Evolutionary conservation across 148 eudicot genomes (phyloP).

Genomic region (Agrostemma githago): DNA sequence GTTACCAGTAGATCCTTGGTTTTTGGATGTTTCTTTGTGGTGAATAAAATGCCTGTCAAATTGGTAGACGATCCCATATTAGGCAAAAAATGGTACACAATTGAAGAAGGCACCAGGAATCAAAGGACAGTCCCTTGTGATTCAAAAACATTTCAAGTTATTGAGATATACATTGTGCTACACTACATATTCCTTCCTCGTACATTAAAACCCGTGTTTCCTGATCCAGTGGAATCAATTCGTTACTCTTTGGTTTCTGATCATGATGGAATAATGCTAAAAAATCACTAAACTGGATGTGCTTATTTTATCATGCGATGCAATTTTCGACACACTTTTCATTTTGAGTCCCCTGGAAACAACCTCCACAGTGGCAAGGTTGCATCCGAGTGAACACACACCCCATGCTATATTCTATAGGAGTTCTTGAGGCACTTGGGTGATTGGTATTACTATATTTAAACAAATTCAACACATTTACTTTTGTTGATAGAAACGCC

Average conservation of each 20-base stretch:
- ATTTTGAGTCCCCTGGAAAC: background rate
- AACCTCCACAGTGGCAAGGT: background rate
- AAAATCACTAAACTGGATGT: background rate
- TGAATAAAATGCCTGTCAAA: slow-evolving; percentile 62
- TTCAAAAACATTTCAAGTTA: background rate
- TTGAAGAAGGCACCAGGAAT: background rate
- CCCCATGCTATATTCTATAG: no score
- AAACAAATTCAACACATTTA: no score
- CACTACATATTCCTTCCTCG: background rate
- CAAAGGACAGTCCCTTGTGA: background rate
- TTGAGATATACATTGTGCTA: background rate
- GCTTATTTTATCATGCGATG: background rate
- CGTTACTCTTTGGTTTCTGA: background rate
- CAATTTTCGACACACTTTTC: background rate
- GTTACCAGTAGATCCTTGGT: slow-evolving; percentile 91
- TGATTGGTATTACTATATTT: no score
- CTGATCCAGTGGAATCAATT: background rate
- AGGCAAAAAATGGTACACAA: slow-evolving; percentile 14
- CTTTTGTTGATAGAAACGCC: no score
- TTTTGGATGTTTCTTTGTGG: slow-evolving; percentile 75
- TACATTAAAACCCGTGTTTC: background rate
- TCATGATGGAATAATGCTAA: background rate
- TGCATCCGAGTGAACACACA: no score
- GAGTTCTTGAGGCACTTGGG: no score
- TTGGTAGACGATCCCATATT: slow-evolving; percentile 18